phyloP scores from a whole-genome alignment of 2,329 filamentous ascomycete genomes.

The Keithomyces neogunnii region DNA sequence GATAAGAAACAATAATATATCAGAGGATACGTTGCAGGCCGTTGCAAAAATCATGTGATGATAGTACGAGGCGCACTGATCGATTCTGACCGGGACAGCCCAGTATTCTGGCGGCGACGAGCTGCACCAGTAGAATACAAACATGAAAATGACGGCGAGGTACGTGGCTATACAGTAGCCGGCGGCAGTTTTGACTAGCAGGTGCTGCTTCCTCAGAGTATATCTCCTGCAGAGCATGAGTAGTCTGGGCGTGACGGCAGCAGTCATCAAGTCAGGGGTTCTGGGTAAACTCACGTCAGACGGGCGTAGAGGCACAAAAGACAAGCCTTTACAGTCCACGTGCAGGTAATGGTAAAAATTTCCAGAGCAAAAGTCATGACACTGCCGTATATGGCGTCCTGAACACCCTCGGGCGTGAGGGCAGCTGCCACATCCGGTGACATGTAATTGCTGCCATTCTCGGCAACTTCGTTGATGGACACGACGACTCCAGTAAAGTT shows the following conservation, averaged over 20 bases:
- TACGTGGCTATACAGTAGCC: constrained; percentile 36
- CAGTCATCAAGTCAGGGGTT: background rate
- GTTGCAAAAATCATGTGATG: constrained; percentile 38
- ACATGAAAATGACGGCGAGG: constrained; percentile 39
- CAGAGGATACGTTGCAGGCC: constrained; percentile 38
- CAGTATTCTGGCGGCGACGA: constrained; percentile 41
- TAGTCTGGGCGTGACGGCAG: background rate
- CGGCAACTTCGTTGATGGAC: constrained; percentile 31
- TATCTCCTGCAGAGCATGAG: constrained; percentile 12
- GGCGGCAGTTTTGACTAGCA: constrained; percentile 32
- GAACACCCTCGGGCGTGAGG: constrained; percentile 36
- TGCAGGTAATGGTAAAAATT: constrained; percentile 39
- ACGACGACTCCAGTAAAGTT: constrained; percentile 30
- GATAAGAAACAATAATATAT: constrained; percentile 34
- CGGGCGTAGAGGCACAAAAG: constrained; percentile 43
- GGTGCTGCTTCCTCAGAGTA: constrained; percentile 21
- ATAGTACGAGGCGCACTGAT: constrained; percentile 36
- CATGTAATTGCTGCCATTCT: constrained; percentile 37
- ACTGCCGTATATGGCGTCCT: constrained; percentile 38
- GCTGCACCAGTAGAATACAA: constrained; percentile 44
- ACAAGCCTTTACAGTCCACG: constrained; percentile 46
- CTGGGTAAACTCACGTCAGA: constrained; percentile 32
- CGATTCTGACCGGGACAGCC: constrained; percentile 34
- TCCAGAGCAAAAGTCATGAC: constrained; percentile 46
- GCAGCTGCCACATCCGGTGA: constrained; percentile 23